A percentile compares a stretch with the other conserved stretches of the same genome.
Evolutionary conservation across 768 basidiomycete species (phyloP).

Genomic region (Russula compacta): DNA sequence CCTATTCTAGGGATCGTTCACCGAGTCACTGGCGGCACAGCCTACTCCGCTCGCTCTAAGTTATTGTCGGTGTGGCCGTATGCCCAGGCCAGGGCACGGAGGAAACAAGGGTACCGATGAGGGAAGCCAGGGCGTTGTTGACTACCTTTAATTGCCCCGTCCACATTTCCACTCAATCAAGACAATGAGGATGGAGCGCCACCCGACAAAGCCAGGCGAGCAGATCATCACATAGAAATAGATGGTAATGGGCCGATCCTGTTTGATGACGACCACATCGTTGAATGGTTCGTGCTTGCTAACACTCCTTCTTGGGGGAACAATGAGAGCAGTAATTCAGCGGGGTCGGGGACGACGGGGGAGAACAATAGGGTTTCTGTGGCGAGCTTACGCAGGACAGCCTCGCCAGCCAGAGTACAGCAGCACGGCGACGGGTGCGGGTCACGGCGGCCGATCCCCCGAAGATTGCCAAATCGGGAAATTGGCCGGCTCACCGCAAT

Average conservation of each 20-base stretch:
- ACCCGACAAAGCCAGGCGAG: background rate
- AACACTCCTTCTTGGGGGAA: background rate
- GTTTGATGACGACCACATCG: conserved; percentile 1
- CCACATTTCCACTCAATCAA: background rate
- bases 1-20: too few species aligned
- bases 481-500: too few species aligned
- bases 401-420: too few species aligned
- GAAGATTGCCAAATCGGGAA: too few species aligned
- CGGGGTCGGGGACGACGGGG: background rate
- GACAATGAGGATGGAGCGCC: conserved; percentile 1
- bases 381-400: background rate
- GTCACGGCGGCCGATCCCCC: too few species aligned
- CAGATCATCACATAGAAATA: background rate
- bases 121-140: background rate
- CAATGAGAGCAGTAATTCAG: background rate
- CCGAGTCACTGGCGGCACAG: background rate
- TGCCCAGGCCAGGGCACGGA: background rate
- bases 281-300: background rate
- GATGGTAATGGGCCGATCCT: background rate
- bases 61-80: background rate
- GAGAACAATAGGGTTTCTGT: background rate
- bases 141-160: background rate
- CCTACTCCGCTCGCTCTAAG: background rate
- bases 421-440: too few species aligned
- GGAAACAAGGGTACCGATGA: background rate